Conservation (phyloP, 805 yeast genomes). For the Barnettozyma californica region DNA sequence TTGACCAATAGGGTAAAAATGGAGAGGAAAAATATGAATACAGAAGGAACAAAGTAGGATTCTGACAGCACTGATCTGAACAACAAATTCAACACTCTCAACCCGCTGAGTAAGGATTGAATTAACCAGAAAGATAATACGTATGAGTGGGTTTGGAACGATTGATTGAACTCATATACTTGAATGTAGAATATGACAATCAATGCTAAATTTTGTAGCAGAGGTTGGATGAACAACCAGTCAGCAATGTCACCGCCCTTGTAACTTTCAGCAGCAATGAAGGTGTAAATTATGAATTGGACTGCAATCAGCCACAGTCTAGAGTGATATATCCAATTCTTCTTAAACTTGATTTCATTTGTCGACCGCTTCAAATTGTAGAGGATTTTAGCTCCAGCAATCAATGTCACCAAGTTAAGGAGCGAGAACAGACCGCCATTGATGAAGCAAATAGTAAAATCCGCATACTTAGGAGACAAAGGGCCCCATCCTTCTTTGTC, state of each 20-base stretch:
- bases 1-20: constrained; percentile 30
- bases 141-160: constrained; percentile 59
- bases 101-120: constrained; percentile 40
- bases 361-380: constrained; percentile 18
- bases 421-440: constrained; percentile 45
- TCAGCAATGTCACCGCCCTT: constrained; percentile 18
- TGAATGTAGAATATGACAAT: constrained; percentile 52
- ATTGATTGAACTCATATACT: constrained; percentile 65
- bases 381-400: constrained; percentile 38
- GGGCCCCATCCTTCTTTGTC: constrained; percentile 40
- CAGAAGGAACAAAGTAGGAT: constrained; percentile 26
- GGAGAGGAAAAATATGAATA: constrained; percentile 29
- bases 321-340: constrained; percentile 32
- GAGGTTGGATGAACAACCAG: constrained; percentile 32
- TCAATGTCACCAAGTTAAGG: constrained; percentile 37
- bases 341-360: constrained; percentile 30
- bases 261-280: constrained; percentile 18
- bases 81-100: constrained; percentile 37
- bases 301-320: constrained; percentile 30
- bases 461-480: constrained; percentile 38
- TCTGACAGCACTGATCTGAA: constrained; percentile 28
- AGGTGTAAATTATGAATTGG: constrained; percentile 25
- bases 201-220: constrained; percentile 33
- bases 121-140: constrained; percentile 75
- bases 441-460: constrained; percentile 55